phyloP scores from a whole-genome alignment of 164 flowering plant genomes.

The Euptelea pleiosperma region DNA sequence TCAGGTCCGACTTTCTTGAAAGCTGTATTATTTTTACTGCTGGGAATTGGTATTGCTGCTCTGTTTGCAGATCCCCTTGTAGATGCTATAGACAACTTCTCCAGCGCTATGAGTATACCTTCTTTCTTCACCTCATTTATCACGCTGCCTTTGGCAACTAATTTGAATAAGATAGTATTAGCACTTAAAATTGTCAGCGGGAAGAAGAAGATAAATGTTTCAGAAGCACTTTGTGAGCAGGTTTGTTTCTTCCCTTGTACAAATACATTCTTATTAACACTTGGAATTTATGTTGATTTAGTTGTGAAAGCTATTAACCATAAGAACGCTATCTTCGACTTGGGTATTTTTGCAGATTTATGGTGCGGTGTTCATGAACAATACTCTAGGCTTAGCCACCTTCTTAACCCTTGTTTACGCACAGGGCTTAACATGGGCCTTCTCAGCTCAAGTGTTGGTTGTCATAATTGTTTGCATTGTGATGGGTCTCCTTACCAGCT shows the following conservation, averaged over 20 bases:
- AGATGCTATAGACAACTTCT: conserved; percentile 69
- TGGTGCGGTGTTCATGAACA: too few species aligned
- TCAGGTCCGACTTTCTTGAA: too few species aligned
- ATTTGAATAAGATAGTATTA: conserved; percentile 77
- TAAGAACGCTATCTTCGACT: too few species aligned
- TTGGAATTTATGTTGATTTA: too few species aligned
- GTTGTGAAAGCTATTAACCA: background rate
- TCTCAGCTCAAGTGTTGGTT: conserved; percentile 66
- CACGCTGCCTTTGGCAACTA: conserved; percentile 72
- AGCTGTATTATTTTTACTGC: conserved; percentile 49
- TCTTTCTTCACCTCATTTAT: conserved; percentile 81
- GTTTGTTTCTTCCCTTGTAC: conserved; percentile 26
- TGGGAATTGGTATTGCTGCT: conserved; percentile 65
- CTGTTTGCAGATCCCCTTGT: too few species aligned
- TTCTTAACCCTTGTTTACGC: conserved; percentile 59
- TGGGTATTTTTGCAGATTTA: conserved; percentile 75
- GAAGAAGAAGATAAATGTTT: conserved; percentile 56
- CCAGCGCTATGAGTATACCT: conserved; percentile 65
- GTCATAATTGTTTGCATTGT: conserved; percentile 54
- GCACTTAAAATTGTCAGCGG: conserved; percentile 64
- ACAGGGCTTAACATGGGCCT: conserved; percentile 64
- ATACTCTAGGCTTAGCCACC: conserved; percentile 54
- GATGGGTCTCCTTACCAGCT: conserved; percentile 59
- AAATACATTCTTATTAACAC: too few species aligned
- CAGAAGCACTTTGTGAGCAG: conserved; percentile 82